Evolutionary conservation across 2,329 filamentous ascomycete genomes (phyloP).

Genomic region (Ophiosphaerella herpotricha): DNA sequence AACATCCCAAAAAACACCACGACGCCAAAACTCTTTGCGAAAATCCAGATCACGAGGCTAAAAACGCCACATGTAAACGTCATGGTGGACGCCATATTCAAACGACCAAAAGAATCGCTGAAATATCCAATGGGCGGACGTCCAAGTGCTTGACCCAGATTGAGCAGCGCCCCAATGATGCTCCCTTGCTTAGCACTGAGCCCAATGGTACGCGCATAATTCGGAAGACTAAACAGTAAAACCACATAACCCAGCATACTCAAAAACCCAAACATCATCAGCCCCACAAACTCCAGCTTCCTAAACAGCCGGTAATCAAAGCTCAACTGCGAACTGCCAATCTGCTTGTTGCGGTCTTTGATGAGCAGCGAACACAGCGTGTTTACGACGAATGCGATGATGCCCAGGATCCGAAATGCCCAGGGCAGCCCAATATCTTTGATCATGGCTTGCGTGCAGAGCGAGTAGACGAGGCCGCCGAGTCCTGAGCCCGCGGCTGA

Average conservation of each 20-base stretch:
- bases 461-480: slow-evolving; percentile 72
- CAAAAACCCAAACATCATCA: slow-evolving; percentile 71
- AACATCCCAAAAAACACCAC: slow-evolving; percentile 73
- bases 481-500: slow-evolving; percentile 72
- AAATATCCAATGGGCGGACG: slow-evolving; percentile 74
- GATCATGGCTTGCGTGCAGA: slow-evolving; percentile 72
- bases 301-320: slow-evolving; percentile 69
- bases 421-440: slow-evolving; percentile 65
- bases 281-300: slow-evolving; percentile 65
- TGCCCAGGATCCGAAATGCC: slow-evolving; percentile 69
- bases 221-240: slow-evolving; percentile 75
- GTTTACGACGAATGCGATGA: slow-evolving; percentile 68
- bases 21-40: slow-evolving; percentile 68
- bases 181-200: slow-evolving; percentile 69
- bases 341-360: slow-evolving; percentile 71
- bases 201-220: slow-evolving; percentile 72
- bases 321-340: slow-evolving; percentile 64
- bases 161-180: slow-evolving; percentile 74
- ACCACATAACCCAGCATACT: slow-evolving; percentile 76
- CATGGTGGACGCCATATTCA: slow-evolving; percentile 72
- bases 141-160: slow-evolving; percentile 68
- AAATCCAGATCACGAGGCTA: slow-evolving; percentile 73
- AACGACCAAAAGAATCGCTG: slow-evolving; percentile 69
- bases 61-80: slow-evolving; percentile 69
- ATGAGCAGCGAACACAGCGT: slow-evolving; percentile 66